These are phyloP conservation scores for Zygoascus ofunaensis DNA, from an alignment of 805 yeast genomes.

Conservation along the genomic window DNA sequence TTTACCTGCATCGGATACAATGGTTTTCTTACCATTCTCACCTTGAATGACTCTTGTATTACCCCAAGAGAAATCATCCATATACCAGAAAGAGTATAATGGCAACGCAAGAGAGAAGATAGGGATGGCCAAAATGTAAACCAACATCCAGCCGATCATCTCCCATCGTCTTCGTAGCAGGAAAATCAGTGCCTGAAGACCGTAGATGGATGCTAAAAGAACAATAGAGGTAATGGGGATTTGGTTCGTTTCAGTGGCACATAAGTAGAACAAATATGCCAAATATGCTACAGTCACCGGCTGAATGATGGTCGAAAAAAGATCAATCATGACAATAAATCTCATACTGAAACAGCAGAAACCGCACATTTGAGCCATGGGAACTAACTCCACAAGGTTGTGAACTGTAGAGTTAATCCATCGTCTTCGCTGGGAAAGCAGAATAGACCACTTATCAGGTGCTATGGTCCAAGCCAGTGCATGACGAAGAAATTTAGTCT, in stretches of 20 bases:
- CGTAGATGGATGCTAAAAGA: constrained; percentile 46
- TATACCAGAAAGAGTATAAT: constrained; percentile 51
- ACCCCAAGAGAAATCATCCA: constrained; percentile 64
- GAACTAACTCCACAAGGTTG: constrained; percentile 49
- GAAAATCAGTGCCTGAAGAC: constrained; percentile 48
- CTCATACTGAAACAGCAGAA: constrained; percentile 59
- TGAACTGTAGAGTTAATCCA: constrained; percentile 63
- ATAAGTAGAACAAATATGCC: constrained; percentile 43
- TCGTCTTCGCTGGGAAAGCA: constrained; percentile 56
- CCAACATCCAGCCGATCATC: constrained; percentile 46
- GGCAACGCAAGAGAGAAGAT: constrained; percentile 52
- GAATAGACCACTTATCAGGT: constrained; percentile 47
- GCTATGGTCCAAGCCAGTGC: constrained; percentile 54
- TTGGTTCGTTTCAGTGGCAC: constrained; percentile 36
- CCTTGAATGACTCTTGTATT: constrained; percentile 51
- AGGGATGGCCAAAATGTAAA: constrained; percentile 49
- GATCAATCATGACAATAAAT: constrained; percentile 47
- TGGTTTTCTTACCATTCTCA: constrained; percentile 41
- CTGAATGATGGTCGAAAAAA: constrained; percentile 50
- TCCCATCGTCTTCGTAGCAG: constrained; percentile 38
- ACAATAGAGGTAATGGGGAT: constrained; percentile 50
- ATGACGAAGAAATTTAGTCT: constrained; percentile 46
- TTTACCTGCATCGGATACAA: constrained; percentile 40
- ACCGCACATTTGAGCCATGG: constrained; percentile 53
- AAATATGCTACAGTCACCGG: constrained; percentile 47